phyloP scores from a whole-genome alignment of 140 eudicot genomes.

The Flaveria floridana region DNA sequence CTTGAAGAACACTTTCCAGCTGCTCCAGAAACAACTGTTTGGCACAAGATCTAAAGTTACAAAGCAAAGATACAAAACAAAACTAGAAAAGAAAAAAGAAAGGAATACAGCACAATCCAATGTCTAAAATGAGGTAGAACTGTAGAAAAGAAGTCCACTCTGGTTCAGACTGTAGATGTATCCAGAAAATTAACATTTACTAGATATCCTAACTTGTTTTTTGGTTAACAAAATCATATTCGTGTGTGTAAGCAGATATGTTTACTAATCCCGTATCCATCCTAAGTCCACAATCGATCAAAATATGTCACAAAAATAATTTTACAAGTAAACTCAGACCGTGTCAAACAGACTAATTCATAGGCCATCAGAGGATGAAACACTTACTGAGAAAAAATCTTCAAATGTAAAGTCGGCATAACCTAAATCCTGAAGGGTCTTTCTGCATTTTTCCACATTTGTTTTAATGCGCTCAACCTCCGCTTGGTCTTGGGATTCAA shows the following conservation, averaged over 20 bases:
- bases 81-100: not conserved
- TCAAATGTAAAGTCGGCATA: constrained; percentile 88
- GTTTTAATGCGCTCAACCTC: constrained; percentile 65
- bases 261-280: not conserved
- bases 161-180: not conserved
- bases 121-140: not conserved
- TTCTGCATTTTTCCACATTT: constrained; percentile 66
- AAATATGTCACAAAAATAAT: not conserved
- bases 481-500: constrained; percentile 73
- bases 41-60: constrained; percentile 19
- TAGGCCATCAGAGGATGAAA: constrained; percentile 10
- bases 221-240: not conserved
- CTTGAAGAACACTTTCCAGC: constrained; percentile 75
- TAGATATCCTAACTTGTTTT: not conserved
- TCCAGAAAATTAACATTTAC: not conserved
- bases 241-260: not conserved
- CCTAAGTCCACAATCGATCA: not conserved
- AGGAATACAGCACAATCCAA: not conserved
- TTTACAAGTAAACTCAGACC: not conserved
- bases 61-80: constrained; percentile 21
- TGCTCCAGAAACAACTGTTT: constrained; percentile 84
- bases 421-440: constrained; percentile 83
- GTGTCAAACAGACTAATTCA: not conserved
- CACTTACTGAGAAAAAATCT: constrained; percentile 75
- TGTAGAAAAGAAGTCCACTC: not conserved